Evolutionary conservation across 2,329 filamentous ascomycete genomes (phyloP), one percentile per base, ranked within the genome.

Genomic region (Purpureocillium lavendulum): DNA sequence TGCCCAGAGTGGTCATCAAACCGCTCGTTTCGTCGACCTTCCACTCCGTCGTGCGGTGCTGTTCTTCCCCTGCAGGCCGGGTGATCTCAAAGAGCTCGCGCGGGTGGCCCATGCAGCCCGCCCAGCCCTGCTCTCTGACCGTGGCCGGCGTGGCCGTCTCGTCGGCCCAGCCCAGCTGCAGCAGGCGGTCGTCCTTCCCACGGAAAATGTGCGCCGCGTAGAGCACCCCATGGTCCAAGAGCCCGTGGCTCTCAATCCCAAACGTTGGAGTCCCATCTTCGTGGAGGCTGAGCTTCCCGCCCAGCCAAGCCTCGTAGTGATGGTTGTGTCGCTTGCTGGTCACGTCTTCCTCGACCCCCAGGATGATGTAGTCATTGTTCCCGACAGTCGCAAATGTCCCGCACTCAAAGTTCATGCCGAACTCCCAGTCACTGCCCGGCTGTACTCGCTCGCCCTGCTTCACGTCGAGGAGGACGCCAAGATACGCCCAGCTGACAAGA

Each of bases 171-270:
- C 46, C 46, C n/a, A 48, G 44, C 36, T 48, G 46, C 7, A 48
- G 32, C 11, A 46, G 15, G 3, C 46, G 36, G 21, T 38, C 34
- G 17, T 39, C 8, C 12, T 40, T 40, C 30, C 51, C 50, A 21
- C 39, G 39, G 44, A 53, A 50, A 4, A 49, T 36, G 40, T 53
- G 49, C 4, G 42, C 46, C 5, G 50, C 50, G 39, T 53, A 50
- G 10, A 48, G 30, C 14, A 46, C 30, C 14, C 49, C 50, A 17
- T 53, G 49, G 37, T 51, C 48, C 4, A 51, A 42, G 21, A 45
- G 33, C 7, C 38, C 40, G 14, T 46, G 44, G 33, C 36, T 39
- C 11, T 18, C 4, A 4, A 46, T 43, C 3, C 21, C 12, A 13
- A 48, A 48, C 4, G 28, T 39, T 10, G 46, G 40, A 18, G 29